These are phyloP conservation scores for Xanthoconium stramineum DNA, from an alignment of 768 basidiomycete species.

Conservation along the genomic window DNA sequence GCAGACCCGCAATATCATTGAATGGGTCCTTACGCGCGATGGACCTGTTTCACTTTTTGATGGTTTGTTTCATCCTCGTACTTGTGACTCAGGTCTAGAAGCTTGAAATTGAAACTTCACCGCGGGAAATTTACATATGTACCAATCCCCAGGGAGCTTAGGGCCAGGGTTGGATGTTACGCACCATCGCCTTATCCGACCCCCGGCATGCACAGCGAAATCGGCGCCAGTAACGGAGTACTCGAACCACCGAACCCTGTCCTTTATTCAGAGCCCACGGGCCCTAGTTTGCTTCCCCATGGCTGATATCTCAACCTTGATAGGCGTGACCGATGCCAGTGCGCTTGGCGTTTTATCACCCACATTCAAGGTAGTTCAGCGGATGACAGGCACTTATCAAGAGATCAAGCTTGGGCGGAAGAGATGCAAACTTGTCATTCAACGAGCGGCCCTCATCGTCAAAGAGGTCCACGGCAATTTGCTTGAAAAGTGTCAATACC, in stretches of 20 bases:
- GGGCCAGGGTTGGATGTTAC: background rate
- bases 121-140: too few relatives aligned
- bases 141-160: too few relatives aligned
- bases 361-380: background rate
- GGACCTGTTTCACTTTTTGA: too few relatives aligned
- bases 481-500: background rate
- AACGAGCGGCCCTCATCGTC: conserved; percentile 1
- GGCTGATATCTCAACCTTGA: background rate
- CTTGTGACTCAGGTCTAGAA: too few relatives aligned
- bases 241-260: background rate
- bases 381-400: background rate
- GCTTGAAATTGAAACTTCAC: too few relatives aligned
- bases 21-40: too few relatives aligned
- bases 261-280: background rate
- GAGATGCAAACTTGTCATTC: conserved; percentile 2
- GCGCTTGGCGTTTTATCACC: background rate
- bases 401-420: background rate
- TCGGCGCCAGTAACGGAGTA: background rate
- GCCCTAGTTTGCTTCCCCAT: background rate
- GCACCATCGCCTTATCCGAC: too few relatives aligned
- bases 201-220: too few relatives aligned
- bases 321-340: background rate
- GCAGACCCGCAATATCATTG: too few relatives aligned
- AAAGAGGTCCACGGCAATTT: background rate
- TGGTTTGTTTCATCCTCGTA: too few relatives aligned